These are phyloP conservation scores for Linnemannia zychae DNA, from an alignment of 192 early-diverging fungal species.

Conservation along the genomic window DNA sequence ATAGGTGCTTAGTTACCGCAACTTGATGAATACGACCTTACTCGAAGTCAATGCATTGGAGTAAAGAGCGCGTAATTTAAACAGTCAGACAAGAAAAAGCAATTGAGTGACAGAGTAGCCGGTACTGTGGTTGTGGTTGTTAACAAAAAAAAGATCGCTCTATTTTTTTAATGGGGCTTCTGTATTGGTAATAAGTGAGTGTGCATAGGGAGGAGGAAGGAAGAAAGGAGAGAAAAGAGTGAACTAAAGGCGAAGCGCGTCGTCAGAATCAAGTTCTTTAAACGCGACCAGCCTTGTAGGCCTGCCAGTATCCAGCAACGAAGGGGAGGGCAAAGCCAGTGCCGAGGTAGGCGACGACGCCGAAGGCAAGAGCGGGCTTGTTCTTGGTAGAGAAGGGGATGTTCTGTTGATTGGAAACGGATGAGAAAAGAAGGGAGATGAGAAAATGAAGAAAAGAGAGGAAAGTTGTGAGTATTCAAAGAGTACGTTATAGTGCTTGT, in stretches of 20 bases:
- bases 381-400: slow-evolving; percentile 73
- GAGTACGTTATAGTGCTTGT: neutral
- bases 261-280: slow-evolving; percentile 13
- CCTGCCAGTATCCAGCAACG: slow-evolving; percentile 59
- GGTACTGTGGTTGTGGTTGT: neutral
- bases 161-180: slow-evolving; percentile 6
- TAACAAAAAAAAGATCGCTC: slow-evolving; percentile 8
- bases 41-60: too few relatives aligned
- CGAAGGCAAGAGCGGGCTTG: slow-evolving; percentile 67
- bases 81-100: neutral
- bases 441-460: neutral
- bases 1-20: too few relatives aligned
- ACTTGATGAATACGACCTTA: too few relatives aligned
- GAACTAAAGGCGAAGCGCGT: neutral
- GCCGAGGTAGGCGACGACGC: slow-evolving; percentile 65
- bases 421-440: neutral
- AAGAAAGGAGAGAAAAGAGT: neutral
- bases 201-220: neutral
- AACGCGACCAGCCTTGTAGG: slow-evolving; percentile 55
- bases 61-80: neutral
- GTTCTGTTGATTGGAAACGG: too few relatives aligned
- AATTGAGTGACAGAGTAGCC: neutral
- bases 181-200: neutral
- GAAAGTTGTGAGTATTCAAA: neutral
- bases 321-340: slow-evolving; percentile 69